A percentile compares a stretch with the other conserved stretches of the same genome.
Evolutionary conservation across 2,329 filamentous ascomycete species (phyloP).

Genomic region (Aureobasidium zeae): DNA sequence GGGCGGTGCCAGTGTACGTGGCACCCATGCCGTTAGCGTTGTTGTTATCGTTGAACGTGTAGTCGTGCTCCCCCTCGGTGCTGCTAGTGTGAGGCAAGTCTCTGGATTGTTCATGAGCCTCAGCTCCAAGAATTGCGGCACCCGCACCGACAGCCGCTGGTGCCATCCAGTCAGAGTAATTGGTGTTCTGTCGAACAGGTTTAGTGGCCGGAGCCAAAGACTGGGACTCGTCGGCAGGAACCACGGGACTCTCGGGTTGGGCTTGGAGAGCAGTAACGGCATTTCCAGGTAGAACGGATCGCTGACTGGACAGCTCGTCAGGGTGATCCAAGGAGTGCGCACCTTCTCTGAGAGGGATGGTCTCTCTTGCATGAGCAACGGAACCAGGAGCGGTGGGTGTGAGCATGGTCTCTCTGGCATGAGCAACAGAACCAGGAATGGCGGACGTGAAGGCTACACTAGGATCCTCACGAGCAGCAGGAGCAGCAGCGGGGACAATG

Average conservation of each 20-base stretch:
- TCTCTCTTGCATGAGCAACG: background rate
- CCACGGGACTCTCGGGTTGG: constrained; percentile 16
- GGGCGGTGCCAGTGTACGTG: constrained; percentile 3
- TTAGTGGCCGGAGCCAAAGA: constrained; percentile 30
- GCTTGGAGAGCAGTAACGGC: constrained; percentile 17
- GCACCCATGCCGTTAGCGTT: constrained; percentile 10
- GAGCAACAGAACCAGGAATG: constrained; percentile 1
- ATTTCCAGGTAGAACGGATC: constrained; percentile 17
- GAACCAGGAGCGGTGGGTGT: background rate
- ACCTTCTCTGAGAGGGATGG: background rate
- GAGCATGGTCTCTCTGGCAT: constrained; percentile 1
- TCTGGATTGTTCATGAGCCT: constrained; percentile 20
- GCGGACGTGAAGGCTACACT: background rate
- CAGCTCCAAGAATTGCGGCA: constrained; percentile 27
- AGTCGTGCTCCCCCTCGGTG: background rate
- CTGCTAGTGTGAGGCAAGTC: background rate
- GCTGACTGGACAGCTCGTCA: constrained; percentile 17
- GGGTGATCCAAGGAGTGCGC: background rate
- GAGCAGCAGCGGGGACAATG: constrained; percentile 39
- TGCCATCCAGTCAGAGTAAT: constrained; percentile 45
- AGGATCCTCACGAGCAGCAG: constrained; percentile 20
- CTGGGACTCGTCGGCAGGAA: constrained; percentile 8
- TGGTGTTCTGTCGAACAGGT: constrained; percentile 30
- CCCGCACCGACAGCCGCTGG: constrained; percentile 33
- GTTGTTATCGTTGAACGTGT: background rate